phyloP scores from a whole-genome alignment of 2,329 filamentous ascomycete genomes.

The Thermoascus crustaceus region DNA sequence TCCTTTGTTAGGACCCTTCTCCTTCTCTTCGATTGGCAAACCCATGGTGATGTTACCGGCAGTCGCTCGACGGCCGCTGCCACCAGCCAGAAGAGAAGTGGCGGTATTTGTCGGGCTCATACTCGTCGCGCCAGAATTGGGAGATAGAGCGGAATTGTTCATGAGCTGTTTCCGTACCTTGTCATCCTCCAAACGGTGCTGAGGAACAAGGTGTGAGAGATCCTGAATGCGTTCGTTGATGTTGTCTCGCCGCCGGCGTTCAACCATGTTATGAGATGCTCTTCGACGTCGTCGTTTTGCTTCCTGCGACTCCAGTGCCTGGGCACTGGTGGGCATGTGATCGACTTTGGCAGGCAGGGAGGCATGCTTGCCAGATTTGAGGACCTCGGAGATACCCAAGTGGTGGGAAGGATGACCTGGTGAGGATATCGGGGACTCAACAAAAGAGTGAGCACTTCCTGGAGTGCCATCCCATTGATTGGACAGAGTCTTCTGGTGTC shows the following conservation, averaged over 20 bases:
- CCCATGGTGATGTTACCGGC: conserved; percentile 84
- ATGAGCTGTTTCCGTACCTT: conserved; percentile 92
- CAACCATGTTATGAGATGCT: conserved; percentile 93
- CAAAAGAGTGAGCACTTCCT: conserved; percentile 73
- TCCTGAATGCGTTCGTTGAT: conserved; percentile 99
- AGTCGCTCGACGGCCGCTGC: conserved; percentile 70
- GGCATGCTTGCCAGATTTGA: conserved; percentile 72
- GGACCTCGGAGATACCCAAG: conserved; percentile 77
- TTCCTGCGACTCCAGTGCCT: conserved; percentile 69
- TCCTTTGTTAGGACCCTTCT: conserved; percentile 97
- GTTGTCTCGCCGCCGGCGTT: conserved; percentile 88
- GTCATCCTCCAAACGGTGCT: conserved; percentile 90
- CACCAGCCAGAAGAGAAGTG: conserved; percentile 79
- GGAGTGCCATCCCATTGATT: conserved; percentile 85
- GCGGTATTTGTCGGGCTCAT: conserved; percentile 53
- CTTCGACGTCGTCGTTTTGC: conserved; percentile 85
- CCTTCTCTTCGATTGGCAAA: conserved; percentile 89
- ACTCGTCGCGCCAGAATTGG: conserved; percentile 63
- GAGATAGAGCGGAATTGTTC: conserved; percentile 83
- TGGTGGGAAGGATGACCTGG: conserved; percentile 51
- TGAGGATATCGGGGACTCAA: conserved; percentile 82
- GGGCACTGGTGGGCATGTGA: conserved; percentile 39
- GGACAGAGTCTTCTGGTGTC: conserved; percentile 76
- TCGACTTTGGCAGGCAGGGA: conserved; percentile 85
- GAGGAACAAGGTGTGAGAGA: conserved; percentile 82